phyloP scores from a whole-genome alignment of 768 basidiomycete genomes.

The Xerocomellus intermedius region DNA sequence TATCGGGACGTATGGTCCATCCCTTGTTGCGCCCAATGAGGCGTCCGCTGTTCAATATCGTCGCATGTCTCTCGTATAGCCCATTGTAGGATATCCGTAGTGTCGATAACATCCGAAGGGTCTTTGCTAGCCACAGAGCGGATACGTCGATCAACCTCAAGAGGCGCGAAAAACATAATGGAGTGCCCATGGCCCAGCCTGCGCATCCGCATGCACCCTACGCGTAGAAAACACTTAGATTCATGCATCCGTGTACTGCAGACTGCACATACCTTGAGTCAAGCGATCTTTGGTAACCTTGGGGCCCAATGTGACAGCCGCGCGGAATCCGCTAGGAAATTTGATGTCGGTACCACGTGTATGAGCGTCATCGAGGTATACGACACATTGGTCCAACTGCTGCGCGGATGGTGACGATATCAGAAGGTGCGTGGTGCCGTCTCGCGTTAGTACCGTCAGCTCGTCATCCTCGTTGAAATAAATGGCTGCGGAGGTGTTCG shows the following conservation, averaged over 20 bases:
- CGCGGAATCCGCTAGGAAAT: constrained; percentile 33
- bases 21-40: constrained; percentile 44
- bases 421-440: constrained; percentile 31
- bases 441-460: constrained; percentile 29
- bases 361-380: constrained; percentile 42
- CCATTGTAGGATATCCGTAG: constrained; percentile 43
- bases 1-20: constrained; percentile 19
- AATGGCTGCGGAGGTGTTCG: constrained; percentile 25
- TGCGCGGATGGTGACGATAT: constrained; percentile 32
- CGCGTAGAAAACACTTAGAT: neutral
- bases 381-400: constrained; percentile 35
- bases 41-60: constrained; percentile 39
- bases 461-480: constrained; percentile 35
- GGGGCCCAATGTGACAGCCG: constrained; percentile 39
- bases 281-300: constrained; percentile 39
- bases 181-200: constrained; percentile 47
- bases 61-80: constrained; percentile 43
- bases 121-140: constrained; percentile 23
- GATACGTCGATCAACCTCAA: constrained; percentile 39
- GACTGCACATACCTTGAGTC: constrained; percentile 29
- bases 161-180: constrained; percentile 46
- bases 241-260: neutral
- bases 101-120: neutral
- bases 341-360: constrained; percentile 41
- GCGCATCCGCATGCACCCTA: constrained; percentile 56